Evolutionary conservation across 176 grass and related monocot species (phyloP).

Genomic region (Aegilops speltoides): DNA sequence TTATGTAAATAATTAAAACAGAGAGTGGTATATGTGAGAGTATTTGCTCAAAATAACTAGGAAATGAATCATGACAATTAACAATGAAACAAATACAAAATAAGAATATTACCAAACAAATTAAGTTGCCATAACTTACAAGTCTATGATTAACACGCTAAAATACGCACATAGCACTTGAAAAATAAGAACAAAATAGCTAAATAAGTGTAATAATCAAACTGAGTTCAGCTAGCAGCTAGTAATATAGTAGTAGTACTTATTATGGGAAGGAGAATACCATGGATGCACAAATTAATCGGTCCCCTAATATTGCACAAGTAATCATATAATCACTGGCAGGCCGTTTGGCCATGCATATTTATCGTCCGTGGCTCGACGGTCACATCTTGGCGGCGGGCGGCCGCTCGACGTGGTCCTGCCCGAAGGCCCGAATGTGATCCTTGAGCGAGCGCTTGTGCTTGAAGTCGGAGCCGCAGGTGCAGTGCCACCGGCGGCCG

Average conservation of each 20-base stretch:
- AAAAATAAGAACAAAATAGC: not conserved
- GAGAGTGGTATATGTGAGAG: not conserved
- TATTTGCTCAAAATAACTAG: not conserved
- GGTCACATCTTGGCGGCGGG: not conserved
- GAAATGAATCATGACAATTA: not conserved
- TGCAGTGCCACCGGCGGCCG: constrained; percentile 49
- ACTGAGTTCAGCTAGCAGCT: not conserved
- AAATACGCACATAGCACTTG: not conserved
- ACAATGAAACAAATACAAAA: not conserved
- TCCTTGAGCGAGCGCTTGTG: constrained; percentile 80
- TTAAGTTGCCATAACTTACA: not conserved
- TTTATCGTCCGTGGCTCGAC: not conserved
- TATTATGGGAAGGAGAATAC: not conserved
- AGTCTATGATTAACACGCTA: not conserved
- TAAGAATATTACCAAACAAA: not conserved
- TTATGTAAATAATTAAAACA: not conserved
- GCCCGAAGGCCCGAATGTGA: constrained; percentile 56
- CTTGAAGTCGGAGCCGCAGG: constrained; percentile 71
- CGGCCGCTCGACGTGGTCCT: constrained; percentile 33
- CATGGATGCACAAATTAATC: not conserved
- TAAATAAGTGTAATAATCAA: not conserved
- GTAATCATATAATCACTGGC: not conserved
- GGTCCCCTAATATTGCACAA: not conserved
- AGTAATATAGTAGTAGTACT: not conserved
- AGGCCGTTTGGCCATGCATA: not conserved